phyloP scores from a whole-genome alignment of 2,329 filamentous ascomycete genomes.

The Fusarium buxicola region DNA sequence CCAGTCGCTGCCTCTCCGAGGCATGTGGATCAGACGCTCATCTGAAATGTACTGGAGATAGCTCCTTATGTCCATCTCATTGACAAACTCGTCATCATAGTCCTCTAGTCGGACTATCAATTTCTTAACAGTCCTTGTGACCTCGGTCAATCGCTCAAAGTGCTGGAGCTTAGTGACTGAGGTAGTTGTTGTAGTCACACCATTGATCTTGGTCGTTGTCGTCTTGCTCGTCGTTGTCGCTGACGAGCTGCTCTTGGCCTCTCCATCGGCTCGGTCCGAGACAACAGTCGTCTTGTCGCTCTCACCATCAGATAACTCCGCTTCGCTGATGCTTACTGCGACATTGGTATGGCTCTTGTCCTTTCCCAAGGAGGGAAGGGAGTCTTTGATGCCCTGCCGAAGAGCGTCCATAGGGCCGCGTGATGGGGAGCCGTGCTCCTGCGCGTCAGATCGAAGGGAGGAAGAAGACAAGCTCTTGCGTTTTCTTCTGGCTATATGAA shows the following conservation, averaged over 20 bases:
- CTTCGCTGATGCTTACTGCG: conserved; percentile 12
- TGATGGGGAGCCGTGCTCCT: conserved; percentile 16
- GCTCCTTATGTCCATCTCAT: conserved; percentile 35
- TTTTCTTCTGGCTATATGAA: conserved; percentile 31
- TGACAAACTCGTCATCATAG: conserved; percentile 39
- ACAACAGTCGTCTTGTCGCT: conserved; percentile 29
- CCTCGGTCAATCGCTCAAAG: conserved; percentile 26
- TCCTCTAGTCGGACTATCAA: conserved; percentile 34
- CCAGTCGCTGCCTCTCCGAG: conserved; percentile 55
- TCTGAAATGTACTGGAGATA: conserved; percentile 54
- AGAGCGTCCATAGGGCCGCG: conserved; percentile 31
- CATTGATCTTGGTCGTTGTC: neutral
- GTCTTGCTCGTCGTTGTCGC: neutral
- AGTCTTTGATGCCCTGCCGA: conserved; percentile 25
- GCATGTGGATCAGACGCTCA: conserved; percentile 56
- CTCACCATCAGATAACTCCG: conserved; percentile 25
- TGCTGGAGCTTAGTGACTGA: conserved; percentile 10
- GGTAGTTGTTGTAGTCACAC: neutral
- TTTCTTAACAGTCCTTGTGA: conserved; percentile 32
- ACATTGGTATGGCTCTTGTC: conserved; percentile 9
- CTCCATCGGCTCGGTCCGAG: conserved; percentile 12
- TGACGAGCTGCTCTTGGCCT: conserved; percentile 7
- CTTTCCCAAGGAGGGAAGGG: conserved; percentile 20
- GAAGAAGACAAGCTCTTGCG: conserved; percentile 35
- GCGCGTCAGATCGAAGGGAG: conserved; percentile 23